A percentile compares a stretch with the other conserved stretches of the same genome.
phyloP scores from a whole-genome alignment of 2,329 filamentous ascomycete genomes.

The Stachybotrys chartarum region DNA sequence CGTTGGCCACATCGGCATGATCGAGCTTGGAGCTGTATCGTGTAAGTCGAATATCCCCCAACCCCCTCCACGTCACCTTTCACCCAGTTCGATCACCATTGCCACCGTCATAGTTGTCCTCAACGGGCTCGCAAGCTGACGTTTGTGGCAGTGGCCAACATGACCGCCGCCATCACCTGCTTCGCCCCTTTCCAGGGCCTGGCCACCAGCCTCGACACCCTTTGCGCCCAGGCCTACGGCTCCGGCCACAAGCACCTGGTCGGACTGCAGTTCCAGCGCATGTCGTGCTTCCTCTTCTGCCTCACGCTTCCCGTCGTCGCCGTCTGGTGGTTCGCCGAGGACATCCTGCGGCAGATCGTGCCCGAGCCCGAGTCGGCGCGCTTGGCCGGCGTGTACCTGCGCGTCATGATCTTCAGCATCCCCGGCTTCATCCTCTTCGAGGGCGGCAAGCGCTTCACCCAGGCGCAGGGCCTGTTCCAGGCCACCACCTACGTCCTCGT shows the following conservation, averaged over 20 bases:
- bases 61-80: not conserved
- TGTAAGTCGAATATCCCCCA: conserved; percentile 17
- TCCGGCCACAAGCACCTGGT: conserved; percentile 86
- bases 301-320: conserved; percentile 66
- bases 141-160: conserved; percentile 41
- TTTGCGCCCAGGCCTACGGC: conserved; percentile 91
- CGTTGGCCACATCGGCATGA: conserved; percentile 66
- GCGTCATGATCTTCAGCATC: conserved; percentile 63
- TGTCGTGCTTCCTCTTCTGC: conserved; percentile 69
- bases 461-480: conserved; percentile 75
- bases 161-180: conserved; percentile 75
- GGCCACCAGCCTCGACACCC: conserved; percentile 82
- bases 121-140: conserved; percentile 5
- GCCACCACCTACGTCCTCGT: conserved; percentile 73
- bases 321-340: conserved; percentile 63
- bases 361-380: conserved; percentile 52
- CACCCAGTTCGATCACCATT: not conserved
- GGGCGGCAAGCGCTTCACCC: conserved; percentile 70
- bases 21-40: conserved; percentile 40
- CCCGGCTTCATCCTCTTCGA: conserved; percentile 75
- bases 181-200: conserved; percentile 77
- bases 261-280: conserved; percentile 72
- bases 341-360: conserved; percentile 46
- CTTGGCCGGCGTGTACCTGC: conserved; percentile 66
- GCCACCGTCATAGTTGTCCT: not conserved